Evolutionary conservation across 345 rosid genomes (phyloP).

Genomic region (Citrus maxima): DNA sequence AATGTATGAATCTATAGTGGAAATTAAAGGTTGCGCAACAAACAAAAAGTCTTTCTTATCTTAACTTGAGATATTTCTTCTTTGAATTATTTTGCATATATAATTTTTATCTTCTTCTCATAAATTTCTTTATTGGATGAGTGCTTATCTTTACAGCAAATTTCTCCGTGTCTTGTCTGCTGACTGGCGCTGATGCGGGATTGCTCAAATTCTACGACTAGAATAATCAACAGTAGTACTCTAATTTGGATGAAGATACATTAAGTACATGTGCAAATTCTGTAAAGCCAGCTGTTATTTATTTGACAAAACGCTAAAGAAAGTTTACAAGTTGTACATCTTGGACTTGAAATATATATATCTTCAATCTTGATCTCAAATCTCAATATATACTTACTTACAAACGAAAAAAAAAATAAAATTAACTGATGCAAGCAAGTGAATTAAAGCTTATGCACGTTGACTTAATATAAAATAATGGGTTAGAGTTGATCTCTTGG

Average conservation of each 20-base stretch:
- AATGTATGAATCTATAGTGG: no score
- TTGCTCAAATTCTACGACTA: no score
- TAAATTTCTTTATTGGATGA: no score
- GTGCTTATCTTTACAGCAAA: no score
- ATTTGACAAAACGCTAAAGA: background rate
- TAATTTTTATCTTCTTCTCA: no score
- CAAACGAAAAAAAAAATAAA: background rate
- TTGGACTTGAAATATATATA: background rate
- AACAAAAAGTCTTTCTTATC: no score
- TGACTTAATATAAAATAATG: background rate
- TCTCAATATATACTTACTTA: background rate
- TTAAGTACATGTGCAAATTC: background rate
- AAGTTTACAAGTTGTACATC: background rate
- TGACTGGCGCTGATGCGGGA: no score
- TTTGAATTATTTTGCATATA: no score
- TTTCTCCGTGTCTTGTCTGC: no score
- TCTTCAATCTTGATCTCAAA: background rate
- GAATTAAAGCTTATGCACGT: background rate
- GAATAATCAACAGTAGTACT: no score
- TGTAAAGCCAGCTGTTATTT: background rate
- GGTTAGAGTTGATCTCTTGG: background rate
- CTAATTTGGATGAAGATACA: background rate
- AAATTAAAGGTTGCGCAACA: no score
- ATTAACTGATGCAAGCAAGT: background rate
- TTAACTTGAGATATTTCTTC: no score